Base-by-base conservation (phyloP, 768 basidiomycete genomes). In the Naganishia vishniacii region DNA sequence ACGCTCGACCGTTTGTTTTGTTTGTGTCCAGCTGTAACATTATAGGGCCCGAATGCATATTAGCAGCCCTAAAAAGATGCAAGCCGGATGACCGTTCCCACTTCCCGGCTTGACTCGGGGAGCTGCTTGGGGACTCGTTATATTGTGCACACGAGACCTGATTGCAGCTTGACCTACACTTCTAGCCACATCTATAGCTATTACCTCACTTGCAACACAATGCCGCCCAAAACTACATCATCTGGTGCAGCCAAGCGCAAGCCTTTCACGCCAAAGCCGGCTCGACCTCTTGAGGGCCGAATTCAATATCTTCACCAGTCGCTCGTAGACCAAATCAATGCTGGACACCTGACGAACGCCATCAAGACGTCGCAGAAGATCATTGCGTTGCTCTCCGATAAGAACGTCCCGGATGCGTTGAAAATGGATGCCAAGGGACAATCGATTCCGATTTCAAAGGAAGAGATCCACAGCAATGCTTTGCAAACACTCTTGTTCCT, bases 321-420 rank as follows among this genome's bases (percentile, higher is more conserved):
- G 41, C 79, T 95, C 3, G 86, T 84, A 73, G 87, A 88, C 11
- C 92, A 94, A 75, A 86, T 93, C 70, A 89, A 93, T 67, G 89
- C 87, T n/a, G 88, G 87, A 1, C 85, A 92, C 78, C 86, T 90
- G 73, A 77, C 79, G 46, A 91, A 90, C 71, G 91, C 90, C 28
- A 82, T 91, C 72, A 89, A 86, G 82, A 92, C 91, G 67, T 92
- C 89, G 80, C 87, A 91, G 78, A 91, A 90, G 81, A 88, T 92
- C 5, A 51, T 42, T 20, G 23, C 29, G 9, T 20, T 47, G 15
- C n/a, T 60, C 26, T 60, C 59, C 16, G 59, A 29, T 60, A 20
- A 4, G 4, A 28, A 47, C 28, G 42, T 9, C 28, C n/a, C 25
- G 12, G 59, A 44, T 18, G 41, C 16, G 4, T 18, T 60, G 42